Percentiles rank a stretch among this genome's conserved stretches.
Evolutionary conservation across 139 green algal species (phyloP).

Genomic region (Astrephomene gubernaculifera): DNA sequence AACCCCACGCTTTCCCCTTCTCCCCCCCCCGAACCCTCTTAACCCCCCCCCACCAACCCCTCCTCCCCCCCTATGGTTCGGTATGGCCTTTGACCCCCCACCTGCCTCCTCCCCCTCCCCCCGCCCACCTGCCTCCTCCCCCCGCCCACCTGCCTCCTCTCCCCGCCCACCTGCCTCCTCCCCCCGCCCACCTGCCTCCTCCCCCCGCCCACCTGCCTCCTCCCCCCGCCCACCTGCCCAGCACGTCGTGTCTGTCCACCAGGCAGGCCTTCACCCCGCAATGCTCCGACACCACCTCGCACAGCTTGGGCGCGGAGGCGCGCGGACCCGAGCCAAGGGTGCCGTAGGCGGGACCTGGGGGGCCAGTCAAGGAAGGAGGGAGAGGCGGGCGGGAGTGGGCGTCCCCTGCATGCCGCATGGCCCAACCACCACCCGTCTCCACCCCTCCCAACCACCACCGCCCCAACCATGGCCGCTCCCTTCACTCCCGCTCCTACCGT

Average conservation of each 20-base stretch:
- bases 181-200: too few relatives aligned
- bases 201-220: neutral
- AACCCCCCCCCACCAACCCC: too few relatives aligned
- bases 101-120: too few relatives aligned
- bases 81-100: too few relatives aligned
- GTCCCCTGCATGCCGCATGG: neutral
- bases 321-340: neutral
- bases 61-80: too few relatives aligned
- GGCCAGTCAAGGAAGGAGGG: neutral
- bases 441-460: neutral
- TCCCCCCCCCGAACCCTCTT: too few relatives aligned
- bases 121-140: too few relatives aligned
- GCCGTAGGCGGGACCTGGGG: conserved; percentile 59
- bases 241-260: conserved; percentile 69
- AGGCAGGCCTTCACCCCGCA: conserved; percentile 57
- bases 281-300: conserved; percentile 64
- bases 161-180: too few relatives aligned
- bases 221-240: conserved; percentile 29
- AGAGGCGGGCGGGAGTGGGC: neutral
- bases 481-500: conserved; percentile 58
- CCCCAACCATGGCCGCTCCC: neutral
- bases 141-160: too few relatives aligned
- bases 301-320: conserved; percentile 59
- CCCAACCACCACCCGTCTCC: neutral
- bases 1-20: too few relatives aligned